These are phyloP conservation scores for Neonectria punicea DNA, from an alignment of 2,329 filamentous ascomycete species.

Conservation along the genomic window DNA sequence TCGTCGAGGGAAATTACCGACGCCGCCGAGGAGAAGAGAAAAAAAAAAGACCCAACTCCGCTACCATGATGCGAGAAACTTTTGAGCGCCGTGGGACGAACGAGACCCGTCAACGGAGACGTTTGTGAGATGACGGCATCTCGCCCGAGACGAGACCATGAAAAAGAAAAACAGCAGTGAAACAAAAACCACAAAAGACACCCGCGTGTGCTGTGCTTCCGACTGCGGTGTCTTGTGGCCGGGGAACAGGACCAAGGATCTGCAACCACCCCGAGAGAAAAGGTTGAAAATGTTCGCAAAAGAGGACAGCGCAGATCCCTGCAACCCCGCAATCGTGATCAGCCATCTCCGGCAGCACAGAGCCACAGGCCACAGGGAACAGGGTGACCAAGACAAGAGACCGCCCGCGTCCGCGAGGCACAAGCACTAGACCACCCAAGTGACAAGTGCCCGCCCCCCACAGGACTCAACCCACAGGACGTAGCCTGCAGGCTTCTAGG, in stretches of 20 bases:
- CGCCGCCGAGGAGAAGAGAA: slow-evolving; percentile 2
- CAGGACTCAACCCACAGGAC: background rate
- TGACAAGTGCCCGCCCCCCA: background rate
- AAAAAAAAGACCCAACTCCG: slow-evolving; percentile 32
- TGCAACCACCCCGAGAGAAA: slow-evolving; percentile 1
- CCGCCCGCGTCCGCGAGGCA: background rate
- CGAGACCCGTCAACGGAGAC: slow-evolving; percentile 13
- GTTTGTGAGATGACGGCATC: slow-evolving; percentile 1
- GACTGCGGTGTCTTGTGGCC: slow-evolving; percentile 18
- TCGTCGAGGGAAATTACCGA: slow-evolving; percentile 22
- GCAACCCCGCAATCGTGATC: slow-evolving; percentile 42
- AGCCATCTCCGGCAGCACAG: slow-evolving; percentile 30
- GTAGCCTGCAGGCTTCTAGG: background rate
- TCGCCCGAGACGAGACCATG: slow-evolving; percentile 17
- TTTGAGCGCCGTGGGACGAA: slow-evolving; percentile 39
- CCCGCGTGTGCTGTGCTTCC: slow-evolving; percentile 34
- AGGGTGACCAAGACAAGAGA: slow-evolving; percentile 15
- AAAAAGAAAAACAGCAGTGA: slow-evolving; percentile 11
- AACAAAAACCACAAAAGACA: slow-evolving; percentile 10
- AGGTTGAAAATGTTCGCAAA: slow-evolving; percentile 4
- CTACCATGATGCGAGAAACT: slow-evolving; percentile 37
- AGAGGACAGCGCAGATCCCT: slow-evolving; percentile 32
- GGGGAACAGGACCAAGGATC: slow-evolving; percentile 10
- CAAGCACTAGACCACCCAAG: background rate
- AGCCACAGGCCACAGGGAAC: slow-evolving; percentile 9